These are phyloP conservation scores for Colletotrichum musae DNA, from an alignment of 2,329 filamentous ascomycete genomes.

Conservation along the genomic window DNA sequence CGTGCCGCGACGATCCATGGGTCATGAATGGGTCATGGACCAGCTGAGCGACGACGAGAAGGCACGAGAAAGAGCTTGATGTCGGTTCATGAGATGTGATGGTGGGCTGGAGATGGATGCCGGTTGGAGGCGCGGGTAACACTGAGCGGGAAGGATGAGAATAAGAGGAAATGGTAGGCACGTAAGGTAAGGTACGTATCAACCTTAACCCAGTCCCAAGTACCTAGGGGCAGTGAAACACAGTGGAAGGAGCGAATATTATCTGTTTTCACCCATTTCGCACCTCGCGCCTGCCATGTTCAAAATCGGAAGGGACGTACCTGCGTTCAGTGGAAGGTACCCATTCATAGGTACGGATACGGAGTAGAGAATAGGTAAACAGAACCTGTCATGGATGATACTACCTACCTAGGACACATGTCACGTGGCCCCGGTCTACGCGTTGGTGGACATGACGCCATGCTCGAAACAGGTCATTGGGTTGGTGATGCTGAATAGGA, in stretches of 20 bases:
- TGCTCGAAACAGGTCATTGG: conserved; percentile 14
- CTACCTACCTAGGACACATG: not conserved
- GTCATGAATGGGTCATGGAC: not conserved
- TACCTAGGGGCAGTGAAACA: too few species aligned
- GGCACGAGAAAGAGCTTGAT: not conserved
- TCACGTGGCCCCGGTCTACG: conserved; percentile 14
- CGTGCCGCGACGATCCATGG: conserved; percentile 18
- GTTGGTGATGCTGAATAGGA: conserved; percentile 29
- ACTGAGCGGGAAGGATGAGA: conserved; percentile 15
- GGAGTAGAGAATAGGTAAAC: too few species aligned
- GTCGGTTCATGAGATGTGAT: not conserved
- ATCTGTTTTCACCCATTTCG: not conserved
- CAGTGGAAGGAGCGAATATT: too few species aligned
- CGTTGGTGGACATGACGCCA: conserved; percentile 33
- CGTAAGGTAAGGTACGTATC: too few species aligned
- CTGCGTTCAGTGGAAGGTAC: too few species aligned
- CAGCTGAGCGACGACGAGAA: too few species aligned
- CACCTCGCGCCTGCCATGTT: conserved; percentile 16
- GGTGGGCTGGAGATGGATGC: not conserved
- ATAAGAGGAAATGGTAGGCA: not conserved
- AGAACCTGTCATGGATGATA: too few species aligned
- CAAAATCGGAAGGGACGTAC: not conserved
- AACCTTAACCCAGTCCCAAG: too few species aligned
- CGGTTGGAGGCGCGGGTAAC: not conserved
- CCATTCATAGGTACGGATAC: too few species aligned